Evolutionary conservation across 2,329 filamentous ascomycete species (phyloP).

Genomic region (Fusarium denticulatum): DNA sequence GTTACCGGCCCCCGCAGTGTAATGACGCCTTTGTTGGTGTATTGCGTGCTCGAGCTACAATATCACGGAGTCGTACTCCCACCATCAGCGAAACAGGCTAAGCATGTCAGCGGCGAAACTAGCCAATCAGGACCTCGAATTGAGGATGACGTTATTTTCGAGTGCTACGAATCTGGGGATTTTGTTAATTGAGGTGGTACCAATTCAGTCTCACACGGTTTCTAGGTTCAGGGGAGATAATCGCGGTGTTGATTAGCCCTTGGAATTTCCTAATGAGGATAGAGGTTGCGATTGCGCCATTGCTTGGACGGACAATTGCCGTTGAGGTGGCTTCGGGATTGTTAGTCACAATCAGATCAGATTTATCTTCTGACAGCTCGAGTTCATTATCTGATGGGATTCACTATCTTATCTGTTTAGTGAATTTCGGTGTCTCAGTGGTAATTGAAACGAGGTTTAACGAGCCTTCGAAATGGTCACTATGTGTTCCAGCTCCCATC

Average conservation of each 20-base stretch:
- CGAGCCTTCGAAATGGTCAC: not conserved
- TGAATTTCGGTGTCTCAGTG: not conserved
- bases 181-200: not conserved
- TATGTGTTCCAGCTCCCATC: not conserved
- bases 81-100: constrained; percentile 18
- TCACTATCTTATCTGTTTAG: not conserved
- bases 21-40: constrained; percentile 38
- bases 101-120: not conserved
- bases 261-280: not conserved
- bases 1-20: constrained; percentile 34
- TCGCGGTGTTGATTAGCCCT: constrained; percentile 10
- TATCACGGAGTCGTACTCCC: constrained; percentile 43
- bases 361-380: not conserved
- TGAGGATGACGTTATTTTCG: constrained; percentile 26
- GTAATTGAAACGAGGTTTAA: too few relatives aligned
- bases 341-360: not conserved
- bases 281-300: constrained; percentile 22
- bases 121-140: constrained; percentile 10
- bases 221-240: not conserved
- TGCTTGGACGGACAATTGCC: not conserved
- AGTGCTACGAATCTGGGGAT: not conserved
- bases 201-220: not conserved
- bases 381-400: not conserved
- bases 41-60: constrained; percentile 42
- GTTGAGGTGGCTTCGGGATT: not conserved